phyloP scores from a whole-genome alignment of 2,329 filamentous ascomycete species.

The Albophoma yamanashiensis region DNA sequence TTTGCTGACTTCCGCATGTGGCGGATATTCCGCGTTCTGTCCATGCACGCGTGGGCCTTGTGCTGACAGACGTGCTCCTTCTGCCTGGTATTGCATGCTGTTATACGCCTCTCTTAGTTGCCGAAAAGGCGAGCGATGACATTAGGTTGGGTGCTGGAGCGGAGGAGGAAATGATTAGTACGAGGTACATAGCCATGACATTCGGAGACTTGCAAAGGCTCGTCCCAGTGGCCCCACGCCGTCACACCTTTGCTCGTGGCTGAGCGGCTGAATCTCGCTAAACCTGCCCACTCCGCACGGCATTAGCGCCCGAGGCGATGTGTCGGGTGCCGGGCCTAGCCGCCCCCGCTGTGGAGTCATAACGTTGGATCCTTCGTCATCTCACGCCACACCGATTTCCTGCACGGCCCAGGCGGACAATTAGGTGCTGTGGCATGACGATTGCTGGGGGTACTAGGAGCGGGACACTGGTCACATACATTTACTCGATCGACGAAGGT shows the following conservation, averaged over 20 bases:
- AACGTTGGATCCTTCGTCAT: neutral
- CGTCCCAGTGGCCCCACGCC: neutral
- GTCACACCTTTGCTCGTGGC: neutral
- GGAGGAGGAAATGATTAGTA: too few relatives aligned
- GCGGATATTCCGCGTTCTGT: neutral
- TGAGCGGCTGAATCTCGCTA: neutral
- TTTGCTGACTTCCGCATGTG: neutral
- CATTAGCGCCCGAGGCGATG: neutral
- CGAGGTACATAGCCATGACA: neutral
- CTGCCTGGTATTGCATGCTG: neutral
- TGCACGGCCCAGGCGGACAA: neutral
- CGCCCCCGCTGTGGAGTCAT: neutral
- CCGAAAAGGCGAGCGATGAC: too few relatives aligned
- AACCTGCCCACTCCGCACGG: neutral
- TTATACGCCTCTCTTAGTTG: neutral
- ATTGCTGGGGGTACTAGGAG: neutral
- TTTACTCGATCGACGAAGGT: neutral
- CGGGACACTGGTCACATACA: neutral
- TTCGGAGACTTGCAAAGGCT: neutral
- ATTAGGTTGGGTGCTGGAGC: too few relatives aligned
- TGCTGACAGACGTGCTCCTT: neutral
- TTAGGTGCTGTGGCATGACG: neutral
- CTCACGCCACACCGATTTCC: too few relatives aligned
- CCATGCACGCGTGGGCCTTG: neutral
- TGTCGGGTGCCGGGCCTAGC: neutral